Percentiles rank a stretch among this genome's conserved stretches.
Evolutionary conservation across 1,284 basidiomycete species (phyloP).

Genomic region (Austroboletus novae-zelandiae): DNA sequence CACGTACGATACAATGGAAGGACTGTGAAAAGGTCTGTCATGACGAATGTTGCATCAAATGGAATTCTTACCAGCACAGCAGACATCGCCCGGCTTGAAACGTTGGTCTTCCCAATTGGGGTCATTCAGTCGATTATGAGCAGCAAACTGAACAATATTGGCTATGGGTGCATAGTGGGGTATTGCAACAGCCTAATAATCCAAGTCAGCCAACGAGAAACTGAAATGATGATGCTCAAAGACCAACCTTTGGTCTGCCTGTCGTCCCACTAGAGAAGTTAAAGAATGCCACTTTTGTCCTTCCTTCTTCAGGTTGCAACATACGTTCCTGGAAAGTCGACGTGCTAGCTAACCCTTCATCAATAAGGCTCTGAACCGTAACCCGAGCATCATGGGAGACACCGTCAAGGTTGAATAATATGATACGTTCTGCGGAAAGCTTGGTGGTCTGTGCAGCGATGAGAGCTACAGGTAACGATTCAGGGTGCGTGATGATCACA

Average conservation of each 20-base stretch:
- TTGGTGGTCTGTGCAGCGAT: conserved; percentile 48
- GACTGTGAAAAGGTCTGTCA: conserved; percentile 17
- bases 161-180: conserved; percentile 66
- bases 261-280: conserved; percentile 84
- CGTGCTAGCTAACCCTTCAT: conserved; percentile 46
- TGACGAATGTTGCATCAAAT: neutral
- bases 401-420: conserved; percentile 46
- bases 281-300: conserved; percentile 68
- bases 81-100: conserved; percentile 42
- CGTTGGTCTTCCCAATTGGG: conserved; percentile 24
- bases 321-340: conserved; percentile 47
- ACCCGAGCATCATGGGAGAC: conserved; percentile 15
- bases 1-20: conserved; percentile 39
- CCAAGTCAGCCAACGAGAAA: neutral
- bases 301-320: conserved; percentile 62
- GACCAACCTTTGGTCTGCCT: conserved; percentile 69
- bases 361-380: conserved; percentile 55
- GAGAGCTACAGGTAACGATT: conserved; percentile 41
- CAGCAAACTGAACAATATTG: conserved; percentile 61
- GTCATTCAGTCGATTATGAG: conserved; percentile 50
- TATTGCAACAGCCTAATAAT: conserved; percentile 62
- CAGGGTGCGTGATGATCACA: conserved; percentile 48
- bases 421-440: conserved; percentile 52
- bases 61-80: conserved; percentile 34
- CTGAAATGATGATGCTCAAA: conserved; percentile 12